Conservation (phyloP, 768 basidiomycete species). For the Podaxis carcinomalis region DNA sequence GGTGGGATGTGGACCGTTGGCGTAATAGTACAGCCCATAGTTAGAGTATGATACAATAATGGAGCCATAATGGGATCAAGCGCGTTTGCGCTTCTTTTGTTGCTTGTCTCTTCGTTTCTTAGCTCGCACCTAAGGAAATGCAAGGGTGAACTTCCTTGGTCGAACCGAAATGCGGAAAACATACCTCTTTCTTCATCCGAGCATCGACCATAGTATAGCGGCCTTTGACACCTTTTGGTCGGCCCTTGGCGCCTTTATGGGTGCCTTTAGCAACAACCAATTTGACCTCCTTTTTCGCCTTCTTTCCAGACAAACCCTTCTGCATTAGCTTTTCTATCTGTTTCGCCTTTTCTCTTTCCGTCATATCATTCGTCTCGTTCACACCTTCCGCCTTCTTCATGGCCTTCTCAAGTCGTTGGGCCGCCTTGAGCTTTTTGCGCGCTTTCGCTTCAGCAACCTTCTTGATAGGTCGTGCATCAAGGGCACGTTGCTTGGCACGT, state of each 20-base stretch:
- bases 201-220: constrained; percentile 93
- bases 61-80: background rate
- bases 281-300: constrained; percentile 71
- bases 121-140: constrained; percentile 60
- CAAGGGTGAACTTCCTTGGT: background rate
- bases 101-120: constrained; percentile 78
- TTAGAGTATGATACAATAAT: background rate
- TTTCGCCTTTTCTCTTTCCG: constrained; percentile 92
- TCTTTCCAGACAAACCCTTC: constrained; percentile 65
- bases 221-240: constrained; percentile 95
- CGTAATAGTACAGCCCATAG: background rate
- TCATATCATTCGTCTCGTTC: constrained; percentile 81
- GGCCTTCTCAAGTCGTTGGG: constrained; percentile 82
- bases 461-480: constrained; percentile 97
- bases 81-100: constrained; percentile 49
- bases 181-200: constrained; percentile 89
- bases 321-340: constrained; percentile 91
- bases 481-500: constrained; percentile 84
- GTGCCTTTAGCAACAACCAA: constrained; percentile 89
- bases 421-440: constrained; percentile 89
- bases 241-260: constrained; percentile 85
- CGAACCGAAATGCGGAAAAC: constrained; percentile 16
- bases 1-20: background rate
- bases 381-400: constrained; percentile 96
- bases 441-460: constrained; percentile 99